Evolutionary conservation across 495 filamentous ascomycete genomes (phyloP).

Genomic region (Talaromyces thailandensis): DNA sequence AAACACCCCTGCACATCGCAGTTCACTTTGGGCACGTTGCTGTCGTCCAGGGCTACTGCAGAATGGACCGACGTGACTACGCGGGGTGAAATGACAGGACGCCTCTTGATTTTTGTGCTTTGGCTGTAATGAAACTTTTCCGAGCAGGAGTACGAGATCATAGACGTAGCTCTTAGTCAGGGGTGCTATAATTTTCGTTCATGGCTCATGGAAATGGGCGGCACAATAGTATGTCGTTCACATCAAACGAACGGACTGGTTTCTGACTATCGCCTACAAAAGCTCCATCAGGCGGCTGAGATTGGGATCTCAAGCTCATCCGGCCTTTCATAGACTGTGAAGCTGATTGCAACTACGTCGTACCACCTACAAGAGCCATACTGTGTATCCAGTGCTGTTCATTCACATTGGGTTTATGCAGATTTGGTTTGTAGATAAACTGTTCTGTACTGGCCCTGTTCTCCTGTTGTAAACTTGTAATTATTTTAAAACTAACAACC

Average conservation of each 20-base stretch:
- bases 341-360: too few relatives aligned
- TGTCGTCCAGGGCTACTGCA: conserved; percentile 4
- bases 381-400: too few relatives aligned
- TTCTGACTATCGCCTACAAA: background rate
- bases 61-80: conserved; percentile 1
- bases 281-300: too few relatives aligned
- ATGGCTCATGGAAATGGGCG: conserved; percentile 3
- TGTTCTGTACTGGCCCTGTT: too few relatives aligned
- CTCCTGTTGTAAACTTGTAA: too few relatives aligned
- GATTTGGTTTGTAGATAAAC: too few relatives aligned
- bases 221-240: conserved; percentile 2
- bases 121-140: background rate
- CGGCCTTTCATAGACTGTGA: too few relatives aligned
- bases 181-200: conserved; percentile 2
- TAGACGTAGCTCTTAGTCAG: conserved; percentile 3
- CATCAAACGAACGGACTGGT: too few relatives aligned
- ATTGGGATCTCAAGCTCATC: too few relatives aligned
- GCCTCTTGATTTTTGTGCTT: background rate
- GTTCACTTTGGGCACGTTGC: conserved; percentile 5
- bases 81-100: background rate
- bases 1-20: conserved; percentile 7
- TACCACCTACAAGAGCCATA: too few relatives aligned
- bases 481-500: too few relatives aligned
- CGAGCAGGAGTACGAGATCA: background rate
- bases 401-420: too few relatives aligned